Conservation (phyloP, 2,329 filamentous ascomycete species). For the Paecilomyces sp. region DNA sequence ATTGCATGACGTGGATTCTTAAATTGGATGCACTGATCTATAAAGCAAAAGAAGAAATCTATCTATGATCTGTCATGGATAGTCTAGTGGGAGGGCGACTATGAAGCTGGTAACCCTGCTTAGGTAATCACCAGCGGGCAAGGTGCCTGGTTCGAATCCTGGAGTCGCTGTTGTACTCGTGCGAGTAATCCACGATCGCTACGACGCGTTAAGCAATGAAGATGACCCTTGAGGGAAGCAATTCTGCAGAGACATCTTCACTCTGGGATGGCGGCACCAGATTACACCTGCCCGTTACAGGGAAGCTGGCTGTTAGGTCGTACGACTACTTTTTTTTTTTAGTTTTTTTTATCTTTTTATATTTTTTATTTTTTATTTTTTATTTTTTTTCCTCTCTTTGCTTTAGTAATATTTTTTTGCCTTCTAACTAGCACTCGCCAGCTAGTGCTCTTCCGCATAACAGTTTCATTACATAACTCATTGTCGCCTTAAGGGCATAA, state of each 20-base stretch:
- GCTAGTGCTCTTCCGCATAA: too few relatives aligned
- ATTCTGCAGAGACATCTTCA: conserved; percentile 51
- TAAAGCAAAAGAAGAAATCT: neutral
- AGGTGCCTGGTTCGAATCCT: conserved; percentile 50
- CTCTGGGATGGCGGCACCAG: conserved; percentile 48
- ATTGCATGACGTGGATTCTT: neutral
- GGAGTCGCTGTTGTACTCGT: conserved; percentile 48
- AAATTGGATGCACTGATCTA: neutral
- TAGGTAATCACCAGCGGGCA: conserved; percentile 27
- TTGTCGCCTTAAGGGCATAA: too few relatives aligned
- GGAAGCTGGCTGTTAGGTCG: conserved; percentile 10
- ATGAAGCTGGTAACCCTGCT: conserved; percentile 31
- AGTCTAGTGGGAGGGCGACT: conserved; percentile 32
- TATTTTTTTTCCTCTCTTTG: neutral
- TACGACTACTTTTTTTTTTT: neutral
- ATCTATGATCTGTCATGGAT: conserved; percentile 34
- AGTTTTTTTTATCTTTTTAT: too few relatives aligned
- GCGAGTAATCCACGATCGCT: conserved; percentile 50
- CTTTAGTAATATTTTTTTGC: too few relatives aligned
- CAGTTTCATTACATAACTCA: too few relatives aligned
- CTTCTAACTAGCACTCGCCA: too few relatives aligned
- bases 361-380: neutral
- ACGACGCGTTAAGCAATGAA: conserved; percentile 47
- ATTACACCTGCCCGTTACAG: conserved; percentile 41
- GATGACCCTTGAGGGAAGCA: conserved; percentile 50